A percentile compares a stretch with the other conserved stretches of the same genome.
Conservation (phyloP, 2,329 filamentous ascomycete genomes). For the Cercospora beticola region DNA sequence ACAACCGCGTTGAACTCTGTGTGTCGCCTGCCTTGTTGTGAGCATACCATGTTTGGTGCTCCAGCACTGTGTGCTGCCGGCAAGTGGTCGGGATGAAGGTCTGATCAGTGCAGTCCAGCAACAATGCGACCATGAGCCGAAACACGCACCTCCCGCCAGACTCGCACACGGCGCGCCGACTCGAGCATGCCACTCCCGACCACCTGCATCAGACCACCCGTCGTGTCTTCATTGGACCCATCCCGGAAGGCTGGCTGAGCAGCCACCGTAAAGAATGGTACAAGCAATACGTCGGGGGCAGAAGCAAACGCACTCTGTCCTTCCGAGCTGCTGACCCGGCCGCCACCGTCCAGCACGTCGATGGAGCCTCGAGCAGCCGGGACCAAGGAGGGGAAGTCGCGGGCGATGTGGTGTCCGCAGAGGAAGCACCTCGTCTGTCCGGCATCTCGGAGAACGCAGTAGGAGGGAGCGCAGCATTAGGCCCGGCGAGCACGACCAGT, state of each 20-base stretch:
- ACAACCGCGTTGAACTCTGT: background rate
- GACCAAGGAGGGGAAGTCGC: background rate
- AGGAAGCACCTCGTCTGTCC: slow-evolving; percentile 9
- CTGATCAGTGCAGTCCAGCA: background rate
- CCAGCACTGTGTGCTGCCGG: background rate
- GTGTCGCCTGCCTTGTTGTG: background rate
- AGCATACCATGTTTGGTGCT: background rate
- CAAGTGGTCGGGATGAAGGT: background rate
- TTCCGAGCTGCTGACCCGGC: slow-evolving; percentile 33
- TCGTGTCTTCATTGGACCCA: slow-evolving; percentile 65
- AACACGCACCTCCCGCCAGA: slow-evolving; percentile 29
- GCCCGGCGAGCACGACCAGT: slow-evolving; percentile 31
- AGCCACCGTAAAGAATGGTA: slow-evolving; percentile 65
- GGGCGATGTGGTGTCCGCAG: slow-evolving; percentile 1
- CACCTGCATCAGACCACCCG: slow-evolving; percentile 62
- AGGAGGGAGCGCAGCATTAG: slow-evolving; percentile 13
- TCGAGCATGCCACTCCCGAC: slow-evolving; percentile 59
- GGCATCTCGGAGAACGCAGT: slow-evolving; percentile 10
- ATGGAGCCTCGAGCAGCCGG: slow-evolving; percentile 4
- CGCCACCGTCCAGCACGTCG: background rate
- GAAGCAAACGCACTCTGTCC: slow-evolving; percentile 27
- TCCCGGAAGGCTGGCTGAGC: slow-evolving; percentile 64
- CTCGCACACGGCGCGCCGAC: slow-evolving; percentile 43
- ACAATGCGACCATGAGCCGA: slow-evolving; percentile 22
- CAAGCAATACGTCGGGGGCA: slow-evolving; percentile 49